Base-by-base conservation (phyloP, 192 early-diverging fungal species). In the Entomortierella beljakovae region DNA sequence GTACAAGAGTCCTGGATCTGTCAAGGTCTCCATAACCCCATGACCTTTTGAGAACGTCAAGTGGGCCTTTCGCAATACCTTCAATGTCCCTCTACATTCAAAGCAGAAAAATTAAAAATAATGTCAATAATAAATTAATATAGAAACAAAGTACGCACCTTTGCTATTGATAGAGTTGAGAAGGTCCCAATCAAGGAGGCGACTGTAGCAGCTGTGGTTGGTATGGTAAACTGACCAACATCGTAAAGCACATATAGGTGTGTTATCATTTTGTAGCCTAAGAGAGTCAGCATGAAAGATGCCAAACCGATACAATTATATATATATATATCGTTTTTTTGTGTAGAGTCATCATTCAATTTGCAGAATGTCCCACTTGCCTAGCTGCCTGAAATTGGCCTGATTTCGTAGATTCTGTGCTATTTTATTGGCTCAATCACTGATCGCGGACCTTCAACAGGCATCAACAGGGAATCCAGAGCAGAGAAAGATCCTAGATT, bases 201-300 rank as follows among this genome's bases (percentile, higher is more conserved):
- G 25, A 42, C 35, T 18, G 29, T 40, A 6, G 22, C 57, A 6
- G 29, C 20, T 20, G 57, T 58, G 2, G 57, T 40, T 23, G 57
- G 57, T 18, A 58, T 58, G 25, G 57, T 58, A 25, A 58, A 58
- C 22, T 57, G 5, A 8, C 35, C 57, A 20, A 42, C 37, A 10
- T 58, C 35, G 16, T 42, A 10, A 18, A 58, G 57, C 11, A 58
- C 20, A 40, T 11, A 57, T n/a, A 57, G n/a, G n/a, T n/a, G n/a
- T n/a, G n/a, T n/a, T n/a, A n/a, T n/a, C n/a, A n/a, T n/a, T n/a
- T n/a, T n/a, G n/a, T n/a, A n/a, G n/a, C n/a, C n/a, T n/a, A n/a
- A n/a, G n/a, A n/a, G n/a, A n/a, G n/a, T n/a, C n/a, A n/a, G n/a
- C n/a, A n/a, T n/a, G n/a, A n/a, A n/a, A n/a, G n/a, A n/a, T n/a